Evolutionary conservation across 2,329 filamentous ascomycete genomes (phyloP).

Genomic region (Tolypocladium amazonense): DNA sequence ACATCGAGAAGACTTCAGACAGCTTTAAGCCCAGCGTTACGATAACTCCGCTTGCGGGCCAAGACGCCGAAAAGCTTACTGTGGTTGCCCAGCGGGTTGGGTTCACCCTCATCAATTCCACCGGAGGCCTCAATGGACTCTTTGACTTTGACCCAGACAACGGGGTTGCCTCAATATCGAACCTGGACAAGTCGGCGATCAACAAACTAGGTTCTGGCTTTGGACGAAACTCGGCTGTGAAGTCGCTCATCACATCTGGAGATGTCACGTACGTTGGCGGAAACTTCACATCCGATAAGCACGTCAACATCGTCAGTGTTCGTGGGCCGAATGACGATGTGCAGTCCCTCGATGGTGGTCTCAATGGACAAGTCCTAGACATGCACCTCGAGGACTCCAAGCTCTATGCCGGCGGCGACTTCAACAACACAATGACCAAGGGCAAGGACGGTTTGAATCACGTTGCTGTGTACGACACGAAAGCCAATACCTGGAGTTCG

Average conservation of each 20-base stretch:
- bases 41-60: slow-evolving; percentile 56
- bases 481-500: slow-evolving; percentile 60
- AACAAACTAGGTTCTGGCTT: slow-evolving; percentile 67
- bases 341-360: slow-evolving; percentile 55
- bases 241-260: slow-evolving; percentile 52
- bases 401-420: slow-evolving; percentile 77
- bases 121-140: slow-evolving; percentile 75
- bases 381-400: slow-evolving; percentile 56
- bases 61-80: slow-evolving; percentile 51
- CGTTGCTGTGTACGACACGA: slow-evolving; percentile 64
- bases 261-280: slow-evolving; percentile 68
- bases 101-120: slow-evolving; percentile 64
- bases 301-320: slow-evolving; percentile 70
- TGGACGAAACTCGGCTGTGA: slow-evolving; percentile 54
- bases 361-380: slow-evolving; percentile 68
- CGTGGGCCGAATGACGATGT: slow-evolving; percentile 47
- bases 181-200: slow-evolving; percentile 63
- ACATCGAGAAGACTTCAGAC: slow-evolving; percentile 62
- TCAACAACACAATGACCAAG: slow-evolving; percentile 60
- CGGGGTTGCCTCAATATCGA: slow-evolving; percentile 40
- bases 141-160: slow-evolving; percentile 71
- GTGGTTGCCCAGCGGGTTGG: slow-evolving; percentile 85
- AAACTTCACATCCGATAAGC: slow-evolving; percentile 62
- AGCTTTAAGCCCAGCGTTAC: slow-evolving; percentile 75
- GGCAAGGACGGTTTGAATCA: slow-evolving; percentile 57